These are phyloP conservation scores for Lippia alba DNA, from an alignment of 305 asterid genomes.

Conservation along the genomic window DNA sequence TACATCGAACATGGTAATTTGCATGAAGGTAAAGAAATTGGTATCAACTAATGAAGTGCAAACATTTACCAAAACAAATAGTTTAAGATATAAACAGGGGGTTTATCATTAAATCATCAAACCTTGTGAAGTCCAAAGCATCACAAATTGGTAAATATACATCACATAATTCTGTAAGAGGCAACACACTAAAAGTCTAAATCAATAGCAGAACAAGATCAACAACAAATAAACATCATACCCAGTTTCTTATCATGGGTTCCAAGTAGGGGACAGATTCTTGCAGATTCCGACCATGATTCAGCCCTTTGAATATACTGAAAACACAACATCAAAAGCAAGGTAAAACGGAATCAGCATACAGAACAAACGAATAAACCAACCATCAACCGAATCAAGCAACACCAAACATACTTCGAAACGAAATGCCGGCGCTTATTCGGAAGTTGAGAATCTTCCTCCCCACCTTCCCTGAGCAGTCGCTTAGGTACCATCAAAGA, in stretches of 20 bases:
- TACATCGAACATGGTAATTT: constrained; percentile 3
- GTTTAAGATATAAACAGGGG: constrained; percentile 4
- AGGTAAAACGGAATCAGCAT: constrained; percentile 12
- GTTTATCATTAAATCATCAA: background rate
- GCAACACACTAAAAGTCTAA: background rate
- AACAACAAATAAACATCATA: constrained; percentile 37
- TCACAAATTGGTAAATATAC: constrained; percentile 2
- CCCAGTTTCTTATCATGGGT: constrained; percentile 63
- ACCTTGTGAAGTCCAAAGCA: background rate
- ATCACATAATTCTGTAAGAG: background rate
- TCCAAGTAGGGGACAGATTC: constrained; percentile 59
- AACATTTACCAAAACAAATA: constrained; percentile 27
- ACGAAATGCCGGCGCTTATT: constrained; percentile 47
- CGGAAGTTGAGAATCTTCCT: constrained; percentile 58
- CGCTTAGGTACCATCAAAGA: constrained; percentile 78
- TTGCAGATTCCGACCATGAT: constrained; percentile 46
- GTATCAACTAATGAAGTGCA: constrained; percentile 15
- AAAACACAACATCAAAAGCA: constrained; percentile 21
- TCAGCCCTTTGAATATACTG: constrained; percentile 56
- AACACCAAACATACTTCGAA: constrained; percentile 44
- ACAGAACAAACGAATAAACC: background rate
- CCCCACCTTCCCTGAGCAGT: constrained; percentile 50
- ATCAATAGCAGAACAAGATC: background rate
- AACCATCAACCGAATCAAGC: background rate
- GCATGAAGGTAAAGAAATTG: background rate